Percentiles rank a stretch among this genome's conserved stretches.
Evolutionary conservation across 2,329 filamentous ascomycete species (phyloP).

Genomic region (Fusarium secorum): DNA sequence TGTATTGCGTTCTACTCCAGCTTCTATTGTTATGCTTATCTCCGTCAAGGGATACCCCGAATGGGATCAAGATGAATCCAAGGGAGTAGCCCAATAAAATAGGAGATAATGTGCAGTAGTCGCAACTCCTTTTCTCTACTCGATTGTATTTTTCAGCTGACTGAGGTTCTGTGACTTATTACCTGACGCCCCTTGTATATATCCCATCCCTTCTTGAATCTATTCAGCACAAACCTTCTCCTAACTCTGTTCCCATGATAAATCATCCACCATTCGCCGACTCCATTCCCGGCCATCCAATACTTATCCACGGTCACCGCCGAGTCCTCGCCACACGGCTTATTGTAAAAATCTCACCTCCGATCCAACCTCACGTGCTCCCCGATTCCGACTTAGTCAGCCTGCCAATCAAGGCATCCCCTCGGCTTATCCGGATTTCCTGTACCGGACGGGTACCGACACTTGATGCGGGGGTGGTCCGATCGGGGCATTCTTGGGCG

Average conservation of each 20-base stretch:
- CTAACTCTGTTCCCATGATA: not conserved
- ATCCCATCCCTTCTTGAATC: not conserved
- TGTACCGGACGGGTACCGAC: slow-evolving; percentile 1
- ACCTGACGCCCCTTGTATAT: not conserved
- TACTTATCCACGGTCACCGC: slow-evolving; percentile 2
- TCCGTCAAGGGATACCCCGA: not conserved
- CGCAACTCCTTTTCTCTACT: not conserved
- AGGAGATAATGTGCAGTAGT: not conserved
- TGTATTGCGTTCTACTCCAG: not conserved
- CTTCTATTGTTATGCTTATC: not conserved
- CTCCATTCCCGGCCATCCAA: not conserved
- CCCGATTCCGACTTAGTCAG: slow-evolving; percentile 1
- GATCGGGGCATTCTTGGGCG: not conserved
- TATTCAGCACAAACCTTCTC: not conserved
- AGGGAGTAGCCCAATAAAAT: not conserved
- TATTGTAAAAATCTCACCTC: not conserved
- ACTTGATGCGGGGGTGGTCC: slow-evolving; percentile 4
- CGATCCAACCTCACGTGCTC: slow-evolving; percentile 10
- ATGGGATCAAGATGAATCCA: not conserved
- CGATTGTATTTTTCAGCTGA: not conserved
- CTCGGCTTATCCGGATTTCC: slow-evolving; percentile 15
- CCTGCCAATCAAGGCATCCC: not conserved
- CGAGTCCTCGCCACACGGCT: slow-evolving; percentile 22
- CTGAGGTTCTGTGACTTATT: not conserved
- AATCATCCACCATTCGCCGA: not conserved